A percentile compares a stretch with the other conserved stretches of the same genome.
Evolutionary conservation across 257 asterid species (phyloP).

Genomic region (Perilla frutescens): DNA sequence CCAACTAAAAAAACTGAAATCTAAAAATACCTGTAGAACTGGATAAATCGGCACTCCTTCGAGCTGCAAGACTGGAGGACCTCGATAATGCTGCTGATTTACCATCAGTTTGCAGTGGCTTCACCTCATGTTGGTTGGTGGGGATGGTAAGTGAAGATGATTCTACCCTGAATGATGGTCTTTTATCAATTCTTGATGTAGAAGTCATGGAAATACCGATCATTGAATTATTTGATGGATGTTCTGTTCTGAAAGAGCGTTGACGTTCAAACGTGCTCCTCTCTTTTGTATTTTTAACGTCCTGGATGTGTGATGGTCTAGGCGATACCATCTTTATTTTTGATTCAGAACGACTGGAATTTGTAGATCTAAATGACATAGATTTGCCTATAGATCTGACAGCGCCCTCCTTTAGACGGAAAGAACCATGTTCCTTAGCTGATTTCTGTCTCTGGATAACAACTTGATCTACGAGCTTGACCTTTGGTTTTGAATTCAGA

Average conservation of each 20-base stretch:
- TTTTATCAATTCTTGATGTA: conserved; percentile 58
- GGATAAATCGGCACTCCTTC: conserved; percentile 53
- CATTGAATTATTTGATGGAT: conserved; percentile 44
- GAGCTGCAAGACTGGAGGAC: conserved; percentile 63
- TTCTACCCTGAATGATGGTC: conserved; percentile 49
- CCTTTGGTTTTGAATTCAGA: conserved; percentile 67
- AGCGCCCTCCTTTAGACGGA: conserved; percentile 61
- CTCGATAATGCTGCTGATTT: conserved; percentile 54
- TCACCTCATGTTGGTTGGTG: conserved; percentile 50
- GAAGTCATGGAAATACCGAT: conserved; percentile 47
- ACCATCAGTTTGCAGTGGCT: conserved; percentile 55
- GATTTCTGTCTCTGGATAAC: conserved; percentile 72
- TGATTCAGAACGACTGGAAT: conserved; percentile 58
- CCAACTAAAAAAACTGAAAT: conserved; percentile 32
- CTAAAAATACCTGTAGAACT: conserved; percentile 52
- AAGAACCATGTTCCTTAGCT: conserved; percentile 58
- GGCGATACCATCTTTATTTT: conserved; percentile 78
- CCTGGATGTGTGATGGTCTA: conserved; percentile 58
- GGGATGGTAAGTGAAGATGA: conserved; percentile 46
- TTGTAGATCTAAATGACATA: conserved; percentile 66
- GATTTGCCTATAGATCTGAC: conserved; percentile 72
- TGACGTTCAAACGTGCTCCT: conserved; percentile 61
- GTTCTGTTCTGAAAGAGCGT: conserved; percentile 63
- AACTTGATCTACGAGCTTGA: conserved; percentile 75
- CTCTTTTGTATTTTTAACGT: conserved; percentile 57